Evolutionary conservation across 805 yeast species (phyloP).

Genomic region (Candida methanosorbosa): DNA sequence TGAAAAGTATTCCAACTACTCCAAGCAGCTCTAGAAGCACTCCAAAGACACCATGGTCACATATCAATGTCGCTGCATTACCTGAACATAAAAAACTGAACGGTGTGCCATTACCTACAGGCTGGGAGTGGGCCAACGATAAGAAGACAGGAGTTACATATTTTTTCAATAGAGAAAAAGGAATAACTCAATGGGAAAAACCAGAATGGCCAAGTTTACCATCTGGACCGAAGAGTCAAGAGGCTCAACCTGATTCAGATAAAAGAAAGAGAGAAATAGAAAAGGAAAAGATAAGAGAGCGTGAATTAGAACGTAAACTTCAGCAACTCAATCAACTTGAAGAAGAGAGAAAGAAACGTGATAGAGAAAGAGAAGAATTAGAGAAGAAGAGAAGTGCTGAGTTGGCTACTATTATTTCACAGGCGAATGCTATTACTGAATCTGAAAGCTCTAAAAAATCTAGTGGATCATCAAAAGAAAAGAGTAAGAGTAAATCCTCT

Average conservation of each 20-base stretch:
- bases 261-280: constrained; percentile 22
- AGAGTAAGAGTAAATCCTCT: neutral
- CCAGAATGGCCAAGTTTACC: constrained; percentile 28
- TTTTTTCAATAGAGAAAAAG: constrained; percentile 43
- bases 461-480: neutral
- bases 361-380: neutral
- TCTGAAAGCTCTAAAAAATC: constrained; percentile 7
- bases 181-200: constrained; percentile 49
- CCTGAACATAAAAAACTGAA: constrained; percentile 15
- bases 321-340: constrained; percentile 4
- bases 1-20: neutral
- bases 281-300: constrained; percentile 19
- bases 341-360: constrained; percentile 13
- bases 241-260: constrained; percentile 9
- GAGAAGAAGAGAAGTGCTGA: constrained; percentile 1
- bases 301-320: constrained; percentile 4
- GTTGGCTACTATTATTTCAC: constrained; percentile 19
- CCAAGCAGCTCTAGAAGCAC: neutral
- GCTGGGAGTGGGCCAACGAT: constrained; percentile 57
- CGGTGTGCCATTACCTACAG: constrained; percentile 40
- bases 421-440: constrained; percentile 5
- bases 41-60: constrained; percentile 9
- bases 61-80: constrained; percentile 6
- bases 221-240: constrained; percentile 7
- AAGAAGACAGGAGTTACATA: constrained; percentile 35